Evolutionary conservation across 805 yeast genomes (phyloP).

Genomic region (Myxozyma geophila): DNA sequence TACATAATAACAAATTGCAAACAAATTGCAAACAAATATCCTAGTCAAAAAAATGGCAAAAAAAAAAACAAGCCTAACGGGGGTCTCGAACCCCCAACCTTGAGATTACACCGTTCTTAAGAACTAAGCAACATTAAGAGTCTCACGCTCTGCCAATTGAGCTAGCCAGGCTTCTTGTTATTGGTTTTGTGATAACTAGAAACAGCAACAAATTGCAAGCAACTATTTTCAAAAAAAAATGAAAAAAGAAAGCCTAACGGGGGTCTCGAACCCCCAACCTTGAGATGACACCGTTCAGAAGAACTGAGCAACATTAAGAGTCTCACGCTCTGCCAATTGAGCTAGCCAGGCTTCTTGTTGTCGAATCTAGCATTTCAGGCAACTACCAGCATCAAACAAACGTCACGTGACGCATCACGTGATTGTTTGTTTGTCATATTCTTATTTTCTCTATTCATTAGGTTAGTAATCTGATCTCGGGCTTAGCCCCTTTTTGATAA

Average conservation of each 20-base stretch:
- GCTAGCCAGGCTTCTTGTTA: conserved; percentile 40
- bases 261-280: conserved; percentile 46
- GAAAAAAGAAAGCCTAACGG: conserved; percentile 42
- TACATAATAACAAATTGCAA: neutral
- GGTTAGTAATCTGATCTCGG: too few species aligned
- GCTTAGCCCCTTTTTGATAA: too few species aligned
- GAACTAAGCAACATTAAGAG: conserved; percentile 36
- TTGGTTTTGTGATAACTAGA: too few species aligned
- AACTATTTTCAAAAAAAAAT: neutral
- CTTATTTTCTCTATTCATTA: too few species aligned
- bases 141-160: conserved; percentile 46
- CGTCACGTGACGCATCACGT: too few species aligned
- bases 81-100: conserved; percentile 46
- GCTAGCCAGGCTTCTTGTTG: conserved; percentile 40
- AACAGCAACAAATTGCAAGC: too few species aligned
- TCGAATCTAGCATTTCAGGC: neutral
- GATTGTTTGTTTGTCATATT: too few species aligned
- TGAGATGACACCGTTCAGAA: conserved; percentile 39
- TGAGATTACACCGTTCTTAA: conserved; percentile 39
- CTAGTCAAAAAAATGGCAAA: too few species aligned
- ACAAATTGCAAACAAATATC: neutral
- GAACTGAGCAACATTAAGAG: conserved; percentile 36
- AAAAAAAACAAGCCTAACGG: conserved; percentile 42
- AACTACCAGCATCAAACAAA: neutral
- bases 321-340: conserved; percentile 46